Conservation (phyloP, 1,284 basidiomycete species). For the Rhodotorula sp. region DNA sequence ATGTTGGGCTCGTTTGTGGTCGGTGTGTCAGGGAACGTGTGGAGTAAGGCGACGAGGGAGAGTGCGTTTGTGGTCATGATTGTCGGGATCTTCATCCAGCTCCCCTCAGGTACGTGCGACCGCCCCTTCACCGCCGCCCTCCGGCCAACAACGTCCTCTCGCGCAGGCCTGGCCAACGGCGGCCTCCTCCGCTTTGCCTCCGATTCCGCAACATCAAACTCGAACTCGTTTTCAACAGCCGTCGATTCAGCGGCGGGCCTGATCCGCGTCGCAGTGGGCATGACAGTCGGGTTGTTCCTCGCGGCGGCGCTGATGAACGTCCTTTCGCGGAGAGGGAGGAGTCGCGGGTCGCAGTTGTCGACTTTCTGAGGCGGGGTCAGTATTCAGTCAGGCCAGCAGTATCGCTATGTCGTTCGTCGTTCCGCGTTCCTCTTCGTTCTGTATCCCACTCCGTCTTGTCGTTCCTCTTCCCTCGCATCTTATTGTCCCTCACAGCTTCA, state of each 20-base stretch:
- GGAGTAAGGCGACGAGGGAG: conserved; percentile 71
- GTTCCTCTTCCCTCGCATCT: too few relatives aligned
- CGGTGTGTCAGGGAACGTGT: conserved; percentile 76
- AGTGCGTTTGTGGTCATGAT: conserved; percentile 61
- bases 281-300: conserved; percentile 67
- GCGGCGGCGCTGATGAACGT: conserved; percentile 48
- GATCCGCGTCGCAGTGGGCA: conserved; percentile 51
- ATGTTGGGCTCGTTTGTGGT: conserved; percentile 69
- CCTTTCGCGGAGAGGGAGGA: conserved; percentile 15
- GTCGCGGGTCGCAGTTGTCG: conserved; percentile 17
- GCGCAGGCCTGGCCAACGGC: conserved; percentile 61
- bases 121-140: neutral
- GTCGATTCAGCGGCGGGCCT: conserved; percentile 53
- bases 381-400: too few relatives aligned
- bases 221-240: conserved; percentile 52
- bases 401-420: too few relatives aligned
- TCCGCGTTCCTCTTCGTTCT: too few relatives aligned
- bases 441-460: too few relatives aligned
- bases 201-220: conserved; percentile 47
- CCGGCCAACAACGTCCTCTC: neutral
- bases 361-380: conserved; percentile 7
- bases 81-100: conserved; percentile 73
- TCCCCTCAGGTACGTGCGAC: conserved; percentile 63
- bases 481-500: too few relatives aligned
- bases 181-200: conserved; percentile 73